Evolutionary conservation across 1,284 basidiomycete species (phyloP).

Genomic region (Puccinia coronata): DNA sequence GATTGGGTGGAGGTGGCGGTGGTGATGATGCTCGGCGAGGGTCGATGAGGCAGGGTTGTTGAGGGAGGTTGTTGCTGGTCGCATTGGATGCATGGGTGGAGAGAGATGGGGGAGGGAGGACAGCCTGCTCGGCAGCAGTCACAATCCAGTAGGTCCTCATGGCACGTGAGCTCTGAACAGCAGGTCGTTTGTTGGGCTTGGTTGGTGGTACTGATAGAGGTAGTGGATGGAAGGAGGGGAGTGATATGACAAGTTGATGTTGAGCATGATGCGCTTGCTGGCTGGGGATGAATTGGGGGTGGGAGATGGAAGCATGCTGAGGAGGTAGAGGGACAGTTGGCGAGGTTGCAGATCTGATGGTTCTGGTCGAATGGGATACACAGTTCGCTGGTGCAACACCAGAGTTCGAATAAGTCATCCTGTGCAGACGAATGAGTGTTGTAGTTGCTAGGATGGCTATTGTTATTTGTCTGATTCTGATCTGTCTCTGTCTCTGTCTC

Average conservation of each 20-base stretch:
- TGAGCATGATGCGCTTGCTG: background rate
- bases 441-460: background rate
- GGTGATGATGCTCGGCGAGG: background rate
- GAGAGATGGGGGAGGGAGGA: slow-evolving; percentile 33
- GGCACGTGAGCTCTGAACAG: background rate
- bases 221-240: background rate
- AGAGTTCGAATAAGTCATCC: slow-evolving; percentile 12
- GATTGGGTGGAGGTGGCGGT: slow-evolving; percentile 4
- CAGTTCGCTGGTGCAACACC: slow-evolving; percentile 17
- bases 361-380: slow-evolving; percentile 19
- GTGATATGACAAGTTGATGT: background rate
- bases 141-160: slow-evolving; percentile 21
- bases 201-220: too few relatives aligned
- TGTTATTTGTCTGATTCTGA: background rate
- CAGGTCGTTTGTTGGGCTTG: background rate
- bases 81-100: slow-evolving; percentile 29
- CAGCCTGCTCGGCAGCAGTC: slow-evolving; percentile 41
- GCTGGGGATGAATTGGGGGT: background rate
- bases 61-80: background rate
- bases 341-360: background rate
- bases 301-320: background rate
- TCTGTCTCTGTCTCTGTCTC: too few relatives aligned
- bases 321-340: slow-evolving; percentile 5
- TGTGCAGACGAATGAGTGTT: background rate
- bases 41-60: background rate